Base-by-base conservation (phyloP, 208 protist species). In the Acanthamoeba sp. region DNA sequence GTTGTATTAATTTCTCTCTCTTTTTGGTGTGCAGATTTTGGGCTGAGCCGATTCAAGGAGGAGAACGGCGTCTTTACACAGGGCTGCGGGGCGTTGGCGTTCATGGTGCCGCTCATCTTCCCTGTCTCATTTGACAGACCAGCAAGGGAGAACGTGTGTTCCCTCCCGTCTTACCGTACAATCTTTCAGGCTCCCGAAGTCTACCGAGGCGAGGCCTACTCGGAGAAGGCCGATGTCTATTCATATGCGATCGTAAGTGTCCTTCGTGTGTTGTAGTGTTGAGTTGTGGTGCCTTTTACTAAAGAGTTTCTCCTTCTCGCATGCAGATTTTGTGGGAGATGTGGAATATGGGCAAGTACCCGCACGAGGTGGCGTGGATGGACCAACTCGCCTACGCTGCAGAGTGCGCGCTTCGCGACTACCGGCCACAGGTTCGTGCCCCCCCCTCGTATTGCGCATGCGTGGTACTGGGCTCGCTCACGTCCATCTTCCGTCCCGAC, bases 171-270 rank as follows among this genome's bases (percentile, higher is more conserved):
- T n/a, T n/a, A n/a, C n/a, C n/a, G n/a, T n/a, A n/a, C n/a, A n/a
- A n/a, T n/a, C n/a, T n/a, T n/a, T n/a, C 45, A 84, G 73, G 82
- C 82, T 10, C 82, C 82, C 24, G 82, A 90, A 38, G 55, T 90
- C 29, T 69, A 69, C 34, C 14, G 82, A n/a, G 82, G 82, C 18
- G 82, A 90, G 36, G 50, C 32, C 27, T 90, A 90, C 55, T 66
- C 34, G 29, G 55, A 59, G 14, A 90, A 90, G 36, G 82, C 82
- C 20, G 82, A 90, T 16, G 82, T 90, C 22, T 90, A 90, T 24
- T 59, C 52, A 2, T 90, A 69, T 18, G 45, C 82, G 4, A 45
- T 84, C 27, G 73, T 84, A 84, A 27, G 16, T 64, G 16, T 32
- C 27, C 7, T 29, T 3, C 22, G 16, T 32, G 57, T 16, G 27